Percentiles rank a stretch among this genome's conserved stretches.
phyloP scores from a whole-genome alignment of 2,329 filamentous ascomycete species.

The Rhinocladiella similis region DNA sequence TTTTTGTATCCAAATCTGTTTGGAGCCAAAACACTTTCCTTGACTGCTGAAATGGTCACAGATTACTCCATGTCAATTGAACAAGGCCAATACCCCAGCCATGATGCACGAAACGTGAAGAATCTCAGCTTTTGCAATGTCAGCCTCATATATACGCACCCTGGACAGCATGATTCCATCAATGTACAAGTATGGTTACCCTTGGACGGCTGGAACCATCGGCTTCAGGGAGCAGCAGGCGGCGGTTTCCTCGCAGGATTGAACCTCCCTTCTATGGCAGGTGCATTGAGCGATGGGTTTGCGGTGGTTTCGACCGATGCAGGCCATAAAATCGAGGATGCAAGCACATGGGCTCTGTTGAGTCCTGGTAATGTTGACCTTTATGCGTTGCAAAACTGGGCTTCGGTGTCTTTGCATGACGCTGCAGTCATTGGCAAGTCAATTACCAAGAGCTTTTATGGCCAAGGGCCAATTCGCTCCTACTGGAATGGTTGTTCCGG shows the following conservation, averaged over 20 bases:
- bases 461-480: constrained; percentile 1
- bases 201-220: constrained; percentile 37
- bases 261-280: constrained; percentile 13
- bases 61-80: constrained; percentile 18
- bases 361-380: constrained; percentile 40
- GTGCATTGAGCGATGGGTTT: constrained; percentile 38
- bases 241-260: constrained; percentile 34
- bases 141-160: constrained; percentile 45
- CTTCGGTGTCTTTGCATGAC: constrained; percentile 36
- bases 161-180: constrained; percentile 41
- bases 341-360: constrained; percentile 42
- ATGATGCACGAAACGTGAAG: constrained; percentile 3
- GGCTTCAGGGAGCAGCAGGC: constrained; percentile 41
- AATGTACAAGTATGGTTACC: constrained; percentile 41
- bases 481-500: constrained; percentile 63
- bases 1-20: constrained; percentile 16
- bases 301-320: constrained; percentile 47
- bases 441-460: constrained; percentile 15
- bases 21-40: constrained; percentile 25
- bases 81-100: constrained; percentile 5
- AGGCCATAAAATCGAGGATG: constrained; percentile 40
- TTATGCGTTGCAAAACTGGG: constrained; percentile 37
- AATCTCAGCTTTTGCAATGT: constrained; percentile 43
- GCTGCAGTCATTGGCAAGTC: constrained; percentile 33
- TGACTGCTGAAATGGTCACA: constrained; percentile 20